A percentile compares a stretch with the other conserved stretches of the same genome.
phyloP scores from a whole-genome alignment of 1,284 basidiomycete species.

The Ganoderma boninense region DNA sequence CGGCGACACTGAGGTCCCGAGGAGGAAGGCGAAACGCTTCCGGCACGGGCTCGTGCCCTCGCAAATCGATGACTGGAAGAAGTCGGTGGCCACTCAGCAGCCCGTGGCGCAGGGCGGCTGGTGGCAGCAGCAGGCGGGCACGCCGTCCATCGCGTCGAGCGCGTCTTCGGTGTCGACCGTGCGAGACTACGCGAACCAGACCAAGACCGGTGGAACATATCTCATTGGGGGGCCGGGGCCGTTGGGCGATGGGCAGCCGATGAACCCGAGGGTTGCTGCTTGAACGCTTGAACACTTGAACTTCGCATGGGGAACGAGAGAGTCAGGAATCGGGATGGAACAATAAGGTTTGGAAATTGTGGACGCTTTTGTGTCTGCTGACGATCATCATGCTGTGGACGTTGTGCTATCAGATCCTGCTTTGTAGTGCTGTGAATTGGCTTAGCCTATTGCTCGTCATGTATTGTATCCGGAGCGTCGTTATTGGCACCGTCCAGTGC shows the following conservation, averaged over 20 bases:
- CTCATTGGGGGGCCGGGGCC: neutral
- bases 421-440: slow-evolving; percentile 5
- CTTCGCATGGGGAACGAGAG: too few relatives aligned
- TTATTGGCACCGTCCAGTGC: neutral
- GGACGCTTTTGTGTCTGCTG: neutral
- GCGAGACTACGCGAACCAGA: slow-evolving; percentile 3
- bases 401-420: neutral
- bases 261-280: neutral
- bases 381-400: neutral
- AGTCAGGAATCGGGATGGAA: neutral
- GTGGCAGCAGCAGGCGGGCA: neutral
- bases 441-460: neutral
- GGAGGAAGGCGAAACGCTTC: neutral
- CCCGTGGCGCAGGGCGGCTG: neutral
- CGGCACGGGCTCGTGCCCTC: neutral
- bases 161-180: slow-evolving; percentile 8
- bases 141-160: neutral
- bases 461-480: neutral
- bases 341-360: neutral
- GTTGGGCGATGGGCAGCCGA: neutral
- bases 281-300: neutral
- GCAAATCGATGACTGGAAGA: neutral
- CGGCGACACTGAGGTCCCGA: neutral
- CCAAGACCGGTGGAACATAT: neutral
- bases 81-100: neutral